A percentile compares a stretch with the other conserved stretches of the same genome.
Evolutionary conservation across 768 basidiomycete species (phyloP).

Genomic region (Rhodocollybia butyracea): DNA sequence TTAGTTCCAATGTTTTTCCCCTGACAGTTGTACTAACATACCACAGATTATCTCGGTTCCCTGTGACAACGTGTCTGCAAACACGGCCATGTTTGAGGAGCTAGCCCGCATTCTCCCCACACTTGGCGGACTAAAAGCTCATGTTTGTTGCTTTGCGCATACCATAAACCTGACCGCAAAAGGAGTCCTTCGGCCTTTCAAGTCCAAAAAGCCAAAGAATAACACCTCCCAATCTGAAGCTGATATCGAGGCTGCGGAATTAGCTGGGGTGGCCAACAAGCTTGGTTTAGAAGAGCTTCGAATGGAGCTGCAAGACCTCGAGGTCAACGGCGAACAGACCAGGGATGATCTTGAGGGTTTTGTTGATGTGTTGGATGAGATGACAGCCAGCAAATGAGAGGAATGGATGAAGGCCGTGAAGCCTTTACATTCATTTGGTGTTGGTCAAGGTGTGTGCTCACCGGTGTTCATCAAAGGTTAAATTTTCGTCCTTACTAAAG

Average conservation of each 20-base stretch:
- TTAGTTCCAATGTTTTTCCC: constrained; percentile 12
- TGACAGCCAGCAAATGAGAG: not conserved
- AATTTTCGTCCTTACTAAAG: no score
- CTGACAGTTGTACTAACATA: constrained; percentile 1
- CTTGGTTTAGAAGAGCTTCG: not conserved
- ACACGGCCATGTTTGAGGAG: constrained; percentile 29
- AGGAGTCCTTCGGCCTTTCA: constrained; percentile 27
- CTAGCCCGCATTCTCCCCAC: constrained; percentile 17
- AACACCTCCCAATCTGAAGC: not conserved
- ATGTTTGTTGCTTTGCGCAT: constrained; percentile 34
- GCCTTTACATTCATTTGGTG: not conserved
- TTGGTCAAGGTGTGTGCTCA: not conserved
- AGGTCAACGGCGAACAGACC: not conserved
- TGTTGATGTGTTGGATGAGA: not conserved
- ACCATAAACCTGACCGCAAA: constrained; percentile 34
- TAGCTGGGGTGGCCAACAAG: not conserved
- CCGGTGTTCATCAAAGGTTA: not conserved
- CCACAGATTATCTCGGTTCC: constrained; percentile 21
- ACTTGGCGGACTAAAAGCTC: constrained; percentile 23
- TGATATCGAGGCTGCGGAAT: not conserved
- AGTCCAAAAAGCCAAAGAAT: constrained; percentile 18
- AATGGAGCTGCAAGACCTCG: not conserved
- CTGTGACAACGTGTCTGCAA: constrained; percentile 33
- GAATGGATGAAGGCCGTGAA: not conserved
- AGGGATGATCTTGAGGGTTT: not conserved